phyloP scores from a whole-genome alignment of 2,329 filamentous ascomycete genomes.

The Aureobasidium lini region DNA sequence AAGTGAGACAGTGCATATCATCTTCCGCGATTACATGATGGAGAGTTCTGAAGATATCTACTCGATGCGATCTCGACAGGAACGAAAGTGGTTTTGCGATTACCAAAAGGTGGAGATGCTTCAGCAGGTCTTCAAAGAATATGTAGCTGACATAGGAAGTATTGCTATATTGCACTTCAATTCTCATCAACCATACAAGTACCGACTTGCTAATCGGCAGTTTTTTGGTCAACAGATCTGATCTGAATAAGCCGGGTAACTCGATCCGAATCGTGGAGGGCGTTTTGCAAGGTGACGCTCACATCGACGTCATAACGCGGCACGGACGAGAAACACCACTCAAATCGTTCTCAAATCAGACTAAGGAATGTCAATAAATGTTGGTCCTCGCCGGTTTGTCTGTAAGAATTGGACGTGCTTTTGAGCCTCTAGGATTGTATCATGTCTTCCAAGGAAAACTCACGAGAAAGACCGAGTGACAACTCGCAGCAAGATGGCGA shows the following conservation, averaged over 20 bases:
- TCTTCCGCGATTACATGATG: too few relatives aligned
- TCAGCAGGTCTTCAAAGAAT: too few relatives aligned
- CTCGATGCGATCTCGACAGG: too few relatives aligned
- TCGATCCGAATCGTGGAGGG: background rate
- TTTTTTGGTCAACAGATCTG: background rate
- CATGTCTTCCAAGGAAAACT: slow-evolving; percentile 9
- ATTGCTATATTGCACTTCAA: too few relatives aligned
- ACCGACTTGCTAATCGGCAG: background rate
- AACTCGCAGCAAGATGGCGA: slow-evolving; percentile 3
- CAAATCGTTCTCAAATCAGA: background rate
- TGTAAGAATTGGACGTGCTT: background rate
- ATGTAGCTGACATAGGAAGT: too few relatives aligned
- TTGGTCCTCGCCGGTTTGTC: background rate
- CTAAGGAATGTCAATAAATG: slow-evolving; percentile 3
- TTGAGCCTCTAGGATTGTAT: background rate
- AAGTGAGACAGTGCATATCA: too few relatives aligned
- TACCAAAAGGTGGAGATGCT: too few relatives aligned
- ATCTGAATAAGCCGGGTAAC: background rate
- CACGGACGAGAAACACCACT: background rate
- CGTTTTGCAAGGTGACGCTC: background rate
- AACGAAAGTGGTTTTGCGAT: too few relatives aligned
- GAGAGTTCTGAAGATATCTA: too few relatives aligned
- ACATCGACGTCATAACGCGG: background rate
- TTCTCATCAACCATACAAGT: background rate
- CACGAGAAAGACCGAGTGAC: background rate